These are phyloP conservation scores for Epichloe uncinata DNA, from an alignment of 2,329 filamentous ascomycete genomes.

Conservation along the genomic window DNA sequence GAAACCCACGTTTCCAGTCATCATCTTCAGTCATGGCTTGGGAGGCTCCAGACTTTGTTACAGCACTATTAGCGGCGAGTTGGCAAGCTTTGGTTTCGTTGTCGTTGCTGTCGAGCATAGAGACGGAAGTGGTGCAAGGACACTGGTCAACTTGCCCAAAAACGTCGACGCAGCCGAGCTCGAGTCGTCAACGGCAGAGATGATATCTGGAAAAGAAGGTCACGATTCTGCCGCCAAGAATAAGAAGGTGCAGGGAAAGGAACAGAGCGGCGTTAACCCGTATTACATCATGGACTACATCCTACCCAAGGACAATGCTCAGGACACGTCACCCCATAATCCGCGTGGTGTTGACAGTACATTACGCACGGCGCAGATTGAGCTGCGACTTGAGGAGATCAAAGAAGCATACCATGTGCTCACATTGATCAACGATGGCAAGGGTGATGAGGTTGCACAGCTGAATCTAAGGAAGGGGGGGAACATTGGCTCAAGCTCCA, in stretches of 20 bases:
- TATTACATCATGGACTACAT: conserved; percentile 47
- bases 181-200: conserved; percentile 15
- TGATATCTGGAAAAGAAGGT: conserved; percentile 10
- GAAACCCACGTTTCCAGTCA: conserved; percentile 41
- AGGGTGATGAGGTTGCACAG: conserved; percentile 34
- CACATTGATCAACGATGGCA: conserved; percentile 38
- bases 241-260: conserved; percentile 14
- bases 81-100: conserved; percentile 53
- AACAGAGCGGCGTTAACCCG: conserved; percentile 15
- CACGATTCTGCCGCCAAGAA: conserved; percentile 17
- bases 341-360: conserved; percentile 45
- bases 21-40: conserved; percentile 54
- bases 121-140: conserved; percentile 49
- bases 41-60: conserved; percentile 51
- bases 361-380: conserved; percentile 46
- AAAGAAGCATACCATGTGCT: conserved; percentile 48
- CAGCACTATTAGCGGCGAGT: conserved; percentile 49
- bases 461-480: conserved; percentile 41
- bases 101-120: conserved; percentile 52
- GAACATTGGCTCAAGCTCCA: conserved; percentile 44
- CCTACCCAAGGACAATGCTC: conserved; percentile 42
- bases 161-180: conserved; percentile 21
- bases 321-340: conserved; percentile 40
- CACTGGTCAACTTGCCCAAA: conserved; percentile 43
- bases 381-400: conserved; percentile 49